Base-by-base conservation (phyloP, 1,284 basidiomycete genomes). In the Apiotrichum siamense region DNA sequence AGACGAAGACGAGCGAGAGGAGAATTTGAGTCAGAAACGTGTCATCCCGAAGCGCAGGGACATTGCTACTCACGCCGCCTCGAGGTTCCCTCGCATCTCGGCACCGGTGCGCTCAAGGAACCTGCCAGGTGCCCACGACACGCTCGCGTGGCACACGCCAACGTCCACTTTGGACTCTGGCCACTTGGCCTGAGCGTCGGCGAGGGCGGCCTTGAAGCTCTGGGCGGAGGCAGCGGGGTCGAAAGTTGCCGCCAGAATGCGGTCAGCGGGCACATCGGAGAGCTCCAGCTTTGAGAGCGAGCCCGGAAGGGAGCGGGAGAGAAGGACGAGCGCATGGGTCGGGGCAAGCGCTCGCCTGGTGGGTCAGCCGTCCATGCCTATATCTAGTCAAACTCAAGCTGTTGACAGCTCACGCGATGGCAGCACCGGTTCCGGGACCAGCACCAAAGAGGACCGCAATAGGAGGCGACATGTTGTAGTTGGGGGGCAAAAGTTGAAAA, bases 371-470 rank as follows among this genome's bases (percentile, higher is more conserved):
- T 11, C 11, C n/a, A 2, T 39, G 32, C n/a, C n/a, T n/a, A 21
- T 15, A n/a, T 13, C 35, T 32, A 27, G 29, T 9, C n/a, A 9
- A 35, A 17, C 33, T n/a, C 7, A 33, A 33, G 24, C 10, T 10
- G 23, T 18, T 23, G 6, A 12, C 12, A 7, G 44, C 54, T 37
- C 38, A 51, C 43, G 67, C 68, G 31, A 72, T 51, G 12, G 61
- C 57, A 1, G 65, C 56, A 24, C 67, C 63, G 3, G 69, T 59
- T 20, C 67, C 69, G 5, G 70, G 67, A 1, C 69, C 70, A 5
- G 65, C 66, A 10, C 70, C 70, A 33, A 66, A 58, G 57, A 72
- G 67, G 23, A 70, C 58, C 25, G 70, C 70, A 36, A 67, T 46
- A 24, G 50, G 54, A 15, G 33, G 33, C 18, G 33, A 12, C 33